Conservation (phyloP, 208 protist genomes). For the Trypanosoma boissoni region DNA sequence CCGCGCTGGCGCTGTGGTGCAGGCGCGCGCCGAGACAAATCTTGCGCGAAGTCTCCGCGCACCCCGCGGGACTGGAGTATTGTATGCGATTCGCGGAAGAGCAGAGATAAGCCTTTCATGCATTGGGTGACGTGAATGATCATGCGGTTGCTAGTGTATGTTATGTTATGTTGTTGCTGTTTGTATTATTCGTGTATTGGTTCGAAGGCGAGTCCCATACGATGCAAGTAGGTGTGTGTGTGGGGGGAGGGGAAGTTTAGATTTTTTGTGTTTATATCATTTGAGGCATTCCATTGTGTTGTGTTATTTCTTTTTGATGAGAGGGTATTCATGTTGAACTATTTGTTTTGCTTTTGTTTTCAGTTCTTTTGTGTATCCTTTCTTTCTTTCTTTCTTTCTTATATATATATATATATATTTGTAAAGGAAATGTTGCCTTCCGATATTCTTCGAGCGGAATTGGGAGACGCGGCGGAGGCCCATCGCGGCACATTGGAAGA, state of each 20-base stretch:
- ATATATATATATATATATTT: conserved; percentile 1
- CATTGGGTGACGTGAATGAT: not conserved
- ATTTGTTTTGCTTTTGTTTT: too few species aligned
- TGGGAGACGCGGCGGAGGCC: not conserved
- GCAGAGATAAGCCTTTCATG: conserved; percentile 1
- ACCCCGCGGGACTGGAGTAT: conserved; percentile 37
- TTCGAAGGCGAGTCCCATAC: too few species aligned
- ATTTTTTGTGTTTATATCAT: too few species aligned
- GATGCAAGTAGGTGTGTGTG: too few species aligned
- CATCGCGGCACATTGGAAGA: not conserved
- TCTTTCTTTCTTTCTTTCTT: too few species aligned
- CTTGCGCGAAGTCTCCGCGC: conserved; percentile 25
- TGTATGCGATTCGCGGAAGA: conserved; percentile 18
- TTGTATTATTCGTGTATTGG: too few species aligned
- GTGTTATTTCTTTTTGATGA: too few species aligned
- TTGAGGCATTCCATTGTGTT: too few species aligned
- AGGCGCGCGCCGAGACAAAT: conserved; percentile 28
- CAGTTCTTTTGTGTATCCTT: too few species aligned
- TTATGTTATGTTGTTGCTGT: conserved; percentile 19
- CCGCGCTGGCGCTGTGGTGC: conserved; percentile 40
- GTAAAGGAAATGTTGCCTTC: not conserved
- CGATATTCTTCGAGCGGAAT: not conserved
- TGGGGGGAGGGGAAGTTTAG: too few species aligned
- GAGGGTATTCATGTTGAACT: too few species aligned
- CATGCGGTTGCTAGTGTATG: not conserved